These are phyloP conservation scores for Trichophyton benhamiae DNA, from an alignment of 2,329 filamentous ascomycete genomes.

Conservation along the genomic window DNA sequence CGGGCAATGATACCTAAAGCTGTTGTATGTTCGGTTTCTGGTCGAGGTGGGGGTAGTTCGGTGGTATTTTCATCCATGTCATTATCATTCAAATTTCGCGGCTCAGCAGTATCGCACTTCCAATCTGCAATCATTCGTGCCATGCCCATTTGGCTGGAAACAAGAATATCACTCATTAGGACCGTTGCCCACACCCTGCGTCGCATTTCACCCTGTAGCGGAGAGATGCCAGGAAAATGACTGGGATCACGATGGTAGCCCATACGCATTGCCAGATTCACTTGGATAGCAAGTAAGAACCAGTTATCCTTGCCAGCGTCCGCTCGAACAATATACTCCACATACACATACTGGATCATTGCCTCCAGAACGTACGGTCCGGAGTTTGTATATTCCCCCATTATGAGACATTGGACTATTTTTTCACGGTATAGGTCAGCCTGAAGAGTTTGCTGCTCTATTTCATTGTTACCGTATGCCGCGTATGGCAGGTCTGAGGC, in stretches of 20 bases:
- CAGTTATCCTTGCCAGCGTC: slow-evolving; percentile 45
- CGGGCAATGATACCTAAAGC: slow-evolving; percentile 28
- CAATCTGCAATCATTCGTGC: slow-evolving; percentile 49
- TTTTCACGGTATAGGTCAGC: slow-evolving; percentile 18
- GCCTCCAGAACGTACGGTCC: slow-evolving; percentile 43
- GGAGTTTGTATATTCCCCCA: slow-evolving; percentile 43
- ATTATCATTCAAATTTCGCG: slow-evolving; percentile 48
- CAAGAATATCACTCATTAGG: slow-evolving; percentile 47
- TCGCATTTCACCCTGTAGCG: slow-evolving; percentile 45
- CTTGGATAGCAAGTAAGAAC: slow-evolving; percentile 43
- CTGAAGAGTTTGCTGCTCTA: slow-evolving; percentile 9
- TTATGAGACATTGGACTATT: slow-evolving; percentile 42
- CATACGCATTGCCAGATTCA: slow-evolving; percentile 50
- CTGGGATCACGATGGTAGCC: slow-evolving; percentile 48
- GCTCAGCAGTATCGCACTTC: slow-evolving; percentile 47
- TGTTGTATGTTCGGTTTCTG: slow-evolving; percentile 42
- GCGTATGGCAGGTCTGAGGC: neutral
- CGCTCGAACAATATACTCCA: slow-evolving; percentile 40
- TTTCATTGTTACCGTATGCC: neutral
- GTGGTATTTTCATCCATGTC: slow-evolving; percentile 44
- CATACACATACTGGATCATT: slow-evolving; percentile 43
- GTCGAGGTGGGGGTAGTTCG: slow-evolving; percentile 42
- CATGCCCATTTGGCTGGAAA: slow-evolving; percentile 52
- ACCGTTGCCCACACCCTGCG: slow-evolving; percentile 31
- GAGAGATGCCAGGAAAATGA: slow-evolving; percentile 42